These are phyloP conservation scores for Phoma sp. DNA, from an alignment of 2,329 filamentous ascomycete species.

Conservation along the genomic window DNA sequence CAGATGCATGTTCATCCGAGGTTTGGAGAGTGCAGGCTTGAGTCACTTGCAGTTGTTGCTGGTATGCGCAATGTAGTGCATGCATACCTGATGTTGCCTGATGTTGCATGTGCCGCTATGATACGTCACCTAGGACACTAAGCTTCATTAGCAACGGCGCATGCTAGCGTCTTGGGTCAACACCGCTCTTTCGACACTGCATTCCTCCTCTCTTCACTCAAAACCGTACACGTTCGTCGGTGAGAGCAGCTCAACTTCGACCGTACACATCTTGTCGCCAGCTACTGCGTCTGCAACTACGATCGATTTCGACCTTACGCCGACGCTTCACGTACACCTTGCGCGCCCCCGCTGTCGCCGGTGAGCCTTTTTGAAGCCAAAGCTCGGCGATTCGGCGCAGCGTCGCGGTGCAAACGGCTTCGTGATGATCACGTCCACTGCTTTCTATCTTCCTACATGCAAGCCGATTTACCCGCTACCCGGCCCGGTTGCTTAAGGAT, in stretches of 20 bases:
- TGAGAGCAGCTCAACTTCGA: conserved; percentile 35
- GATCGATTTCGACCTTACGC: conserved; percentile 8
- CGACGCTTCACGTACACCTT: conserved; percentile 2
- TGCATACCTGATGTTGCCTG: conserved; percentile 5
- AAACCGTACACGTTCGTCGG: conserved; percentile 29
- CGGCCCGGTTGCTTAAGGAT: conserved; percentile 2
- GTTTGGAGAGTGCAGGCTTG: conserved; percentile 1
- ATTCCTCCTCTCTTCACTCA: conserved; percentile 13
- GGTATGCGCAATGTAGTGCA: conserved; percentile 10
- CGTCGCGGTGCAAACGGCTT: conserved; percentile 3
- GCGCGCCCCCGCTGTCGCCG: conserved; percentile 4
- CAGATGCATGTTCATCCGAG: neutral
- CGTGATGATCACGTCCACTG: neutral
- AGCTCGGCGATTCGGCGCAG: conserved; percentile 15
- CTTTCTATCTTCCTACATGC: neutral
- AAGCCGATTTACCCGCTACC: conserved; percentile 7
- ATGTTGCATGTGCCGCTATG: conserved; percentile 2
- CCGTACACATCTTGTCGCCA: conserved; percentile 2
- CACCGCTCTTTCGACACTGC: conserved; percentile 37
- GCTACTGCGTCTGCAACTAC: conserved; percentile 6
- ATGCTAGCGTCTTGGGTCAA: conserved; percentile 21
- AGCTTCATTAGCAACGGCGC: conserved; percentile 3
- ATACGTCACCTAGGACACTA: conserved; percentile 26
- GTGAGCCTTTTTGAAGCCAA: conserved; percentile 14
- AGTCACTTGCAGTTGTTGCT: conserved; percentile 7